Evolutionary conservation across 306 rosid genomes (phyloP), one percentile per base, ranked within the genome.

Genomic region (Cicer cuneatum): DNA sequence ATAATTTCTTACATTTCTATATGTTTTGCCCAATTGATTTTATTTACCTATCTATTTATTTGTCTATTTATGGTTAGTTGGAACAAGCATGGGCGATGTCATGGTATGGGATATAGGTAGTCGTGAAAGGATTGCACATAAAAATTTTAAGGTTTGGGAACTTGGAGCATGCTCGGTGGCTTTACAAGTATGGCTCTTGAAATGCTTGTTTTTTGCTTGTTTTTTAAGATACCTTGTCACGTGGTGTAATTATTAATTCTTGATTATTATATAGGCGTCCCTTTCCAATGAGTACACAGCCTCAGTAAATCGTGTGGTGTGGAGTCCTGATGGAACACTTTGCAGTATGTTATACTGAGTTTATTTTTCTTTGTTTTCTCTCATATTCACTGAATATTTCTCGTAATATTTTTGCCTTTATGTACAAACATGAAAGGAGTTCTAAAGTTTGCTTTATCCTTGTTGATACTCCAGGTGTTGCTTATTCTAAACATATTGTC

Each of bases 321-420:
- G 98, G 98, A 92, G 96, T 85, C 97, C 98, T 81, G 99, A 95
- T 74, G 99, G 99, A 80, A 79, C 85, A 51, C 85, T 89, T 83
- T 83, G 89, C 84, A 97, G 99, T 95, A 80, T 66, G 90, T 71
- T 80, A 69, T 69, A 13, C 45, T 54, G 54, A 59, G 15, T 47
- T 57, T 69, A 48, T 12, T 43, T 54, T 74, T 60, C 49, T 64
- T 21, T 14, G 11, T 70, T 5, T 78, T 75, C 14, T 65, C 57
- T 41, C 21, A 8, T 57, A 53, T 71, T 75, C 58, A 48, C 57
- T 35, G 21, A 65, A 58, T 60, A 18, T 38, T 52, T 69, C 13
- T 19, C 5, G 5, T 59, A 73, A 63, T 58, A 51, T 47, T 80
- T 69, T 45, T 43, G 49, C 63, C 40, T 76, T 76, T 51, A 16